Base-by-base conservation (phyloP, 805 yeast species). In the Sugiyamaella lignohabitans region DNA sequence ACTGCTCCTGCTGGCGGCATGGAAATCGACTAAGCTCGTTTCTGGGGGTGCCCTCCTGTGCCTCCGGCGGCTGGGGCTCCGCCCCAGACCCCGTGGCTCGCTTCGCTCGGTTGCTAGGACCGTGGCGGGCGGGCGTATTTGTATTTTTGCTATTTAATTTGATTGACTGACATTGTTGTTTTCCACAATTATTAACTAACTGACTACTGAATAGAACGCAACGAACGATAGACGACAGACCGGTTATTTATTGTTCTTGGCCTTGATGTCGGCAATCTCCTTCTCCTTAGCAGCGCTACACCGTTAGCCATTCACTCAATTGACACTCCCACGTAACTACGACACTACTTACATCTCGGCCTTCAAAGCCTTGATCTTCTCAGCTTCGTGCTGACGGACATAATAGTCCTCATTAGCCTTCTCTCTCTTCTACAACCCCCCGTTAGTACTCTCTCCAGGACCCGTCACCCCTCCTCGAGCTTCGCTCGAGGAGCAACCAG, bases 321-420 rank as follows among this genome's bases (percentile, higher is more conserved):
- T n/a, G n/a, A n/a, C 19, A n/a, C 17, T n/a, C 19, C 8, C n/a
- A 6, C 16, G n/a, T n/a, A n/a, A 19, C 14, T 14, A n/a, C n/a
- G n/a, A n/a, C 18, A 19, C 29, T 20, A 55, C 57, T 45, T 62
- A 62, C 43, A 73, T 62, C 61, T 75, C 73, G 53, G 72, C 87
- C 66, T 74, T 83, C 66, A 88, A 78, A 42, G 76, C 75, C 62
- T 78, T 80, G 65, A 88, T 74, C 73, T 84, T 87, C 68, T 87
- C 95, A 64, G 82, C 84, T 74, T 91, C 96, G 64, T 84, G 95
- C 71, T 87, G 82, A 70, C 79, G 86, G 68, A 88, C 74, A 73
- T 80, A 89, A 60, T 72, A 74, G 65, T 84, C 87, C 73, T 91
- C 98, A 64, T 81, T 82, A 53, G 96, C 96, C 70, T 78, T 83